Conservation (phyloP, 2,329 filamentous ascomycete genomes). For the Cladophialophora chaetospira region DNA sequence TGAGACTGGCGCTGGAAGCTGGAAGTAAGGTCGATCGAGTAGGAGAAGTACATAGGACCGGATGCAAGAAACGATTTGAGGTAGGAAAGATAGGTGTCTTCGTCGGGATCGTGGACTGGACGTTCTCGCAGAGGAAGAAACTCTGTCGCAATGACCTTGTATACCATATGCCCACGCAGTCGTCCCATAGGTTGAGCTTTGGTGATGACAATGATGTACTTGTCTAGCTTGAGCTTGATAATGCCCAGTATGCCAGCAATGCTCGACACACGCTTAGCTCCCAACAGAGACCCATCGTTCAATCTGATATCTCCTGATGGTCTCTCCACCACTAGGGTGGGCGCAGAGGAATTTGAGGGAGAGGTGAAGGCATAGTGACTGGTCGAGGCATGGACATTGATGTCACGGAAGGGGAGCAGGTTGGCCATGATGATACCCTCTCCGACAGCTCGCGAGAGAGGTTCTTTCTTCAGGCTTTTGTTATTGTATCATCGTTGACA, state of each 20-base stretch:
- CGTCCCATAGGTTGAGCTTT: slow-evolving; percentile 89
- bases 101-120: slow-evolving; percentile 86
- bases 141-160: slow-evolving; percentile 87
- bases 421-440: slow-evolving; percentile 25
- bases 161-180: slow-evolving; percentile 93
- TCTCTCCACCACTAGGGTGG: slow-evolving; percentile 83
- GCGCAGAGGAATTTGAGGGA: slow-evolving; percentile 86
- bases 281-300: slow-evolving; percentile 73
- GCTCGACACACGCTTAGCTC: slow-evolving; percentile 84
- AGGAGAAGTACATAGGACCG: slow-evolving; percentile 96
- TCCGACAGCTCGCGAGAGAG: too few species aligned
- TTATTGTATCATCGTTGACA: slow-evolving; percentile 3
- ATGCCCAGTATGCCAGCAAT: slow-evolving; percentile 93
- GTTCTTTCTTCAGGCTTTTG: slow-evolving; percentile 11
- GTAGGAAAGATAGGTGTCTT: slow-evolving; percentile 84
- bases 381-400: slow-evolving; percentile 90
- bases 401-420: slow-evolving; percentile 81
- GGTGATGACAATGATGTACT: slow-evolving; percentile 95
- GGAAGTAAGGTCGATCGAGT: slow-evolving; percentile 95
- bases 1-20: slow-evolving; percentile 92
- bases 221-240: slow-evolving; percentile 90
- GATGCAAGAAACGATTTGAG: slow-evolving; percentile 79
- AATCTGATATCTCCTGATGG: slow-evolving; percentile 89
- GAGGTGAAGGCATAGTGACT: slow-evolving; percentile 97
- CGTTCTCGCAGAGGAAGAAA: slow-evolving; percentile 89